Base-by-base conservation (phyloP, 331 rosid genomes). In the Cydonia oblonga region DNA sequence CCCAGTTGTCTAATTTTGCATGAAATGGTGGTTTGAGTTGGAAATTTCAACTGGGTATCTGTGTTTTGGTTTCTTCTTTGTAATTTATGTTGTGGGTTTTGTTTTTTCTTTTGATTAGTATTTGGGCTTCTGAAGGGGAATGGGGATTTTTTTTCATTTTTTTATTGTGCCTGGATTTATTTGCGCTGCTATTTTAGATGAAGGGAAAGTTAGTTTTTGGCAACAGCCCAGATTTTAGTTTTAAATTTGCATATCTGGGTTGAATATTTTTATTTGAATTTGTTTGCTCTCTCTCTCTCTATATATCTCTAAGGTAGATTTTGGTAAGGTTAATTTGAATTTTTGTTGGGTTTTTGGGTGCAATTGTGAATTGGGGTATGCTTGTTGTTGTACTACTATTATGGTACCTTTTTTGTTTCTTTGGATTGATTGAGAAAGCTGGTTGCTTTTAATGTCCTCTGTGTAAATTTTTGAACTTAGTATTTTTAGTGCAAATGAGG, bases 21-120 rank as follows among this genome's bases (percentile, higher is more conserved):
- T 69, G n/a, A 63, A 74, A 26, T 75, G 69, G 69, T 79, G 52
- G 26, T 32, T 29, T 82, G 74, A 78, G 82, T 83, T 70, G 80
- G 82, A 85, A 85, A 76, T 82, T 77, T 82, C 82, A 56, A 68
- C 76, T 82, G 80, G 87, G 85, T 71, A 68, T 84, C 19, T 85
- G 35, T 68, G 28, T 75, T 62, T 85, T 70, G 76, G 71, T 69
- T 82, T 73, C 57, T 71, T 73, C 77, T 64, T 73, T 84, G 76
- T 71, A 80, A 40, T 77, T 29, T 68, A 44, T 80, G 64, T 74
- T 40, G 66, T 75, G 76, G 76, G 19, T 72, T 62, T 83, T 81
- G 82, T 83, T 79, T 81, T 80, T 84, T 77, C 79, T 73, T 79
- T 68, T 74, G 79, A 71, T 78, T 78, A 51, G 56, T 76, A 11